phyloP scores from a whole-genome alignment of 2,329 filamentous ascomycete species.

The Penicillium verrucosum region DNA sequence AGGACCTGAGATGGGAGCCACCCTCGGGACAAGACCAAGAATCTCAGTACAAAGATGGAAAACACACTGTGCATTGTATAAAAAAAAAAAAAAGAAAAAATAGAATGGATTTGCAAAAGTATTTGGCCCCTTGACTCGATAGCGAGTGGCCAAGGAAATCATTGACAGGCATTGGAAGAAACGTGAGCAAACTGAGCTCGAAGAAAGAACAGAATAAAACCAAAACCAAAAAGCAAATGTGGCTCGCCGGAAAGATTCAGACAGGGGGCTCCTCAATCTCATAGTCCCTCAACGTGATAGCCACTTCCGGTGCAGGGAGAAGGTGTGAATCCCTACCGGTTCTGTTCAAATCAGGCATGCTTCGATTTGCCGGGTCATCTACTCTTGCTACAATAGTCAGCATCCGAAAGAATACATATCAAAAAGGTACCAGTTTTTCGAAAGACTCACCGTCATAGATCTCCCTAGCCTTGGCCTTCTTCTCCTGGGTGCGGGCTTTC shows the following conservation, averaged over 20 bases:
- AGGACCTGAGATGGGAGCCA: slow-evolving; percentile 19
- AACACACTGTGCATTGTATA: not conserved
- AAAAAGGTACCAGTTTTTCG: not conserved
- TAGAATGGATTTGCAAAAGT: not conserved
- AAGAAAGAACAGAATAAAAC: not conserved
- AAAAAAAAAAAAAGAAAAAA: not conserved
- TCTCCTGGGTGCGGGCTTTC: slow-evolving; percentile 35
- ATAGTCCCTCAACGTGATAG: slow-evolving; percentile 34
- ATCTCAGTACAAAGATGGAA: slow-evolving; percentile 17
- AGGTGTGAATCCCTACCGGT: slow-evolving; percentile 35
- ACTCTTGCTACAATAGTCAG: slow-evolving; percentile 14
- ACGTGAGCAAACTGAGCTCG: not conserved
- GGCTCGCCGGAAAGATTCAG: not conserved
- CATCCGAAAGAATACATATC: not conserved
- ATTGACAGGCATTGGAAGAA: not conserved
- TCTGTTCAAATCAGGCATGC: slow-evolving; percentile 26
- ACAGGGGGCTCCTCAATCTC: slow-evolving; percentile 38
- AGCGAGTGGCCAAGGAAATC: slow-evolving; percentile 10
- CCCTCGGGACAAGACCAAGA: slow-evolving; percentile 6
- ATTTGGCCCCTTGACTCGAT: not conserved
- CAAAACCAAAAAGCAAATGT: not conserved
- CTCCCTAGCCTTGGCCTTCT: slow-evolving; percentile 38
- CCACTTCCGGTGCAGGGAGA: slow-evolving; percentile 29
- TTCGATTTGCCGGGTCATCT: slow-evolving; percentile 22
- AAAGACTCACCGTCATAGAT: slow-evolving; percentile 32